Evolutionary conservation across 202 grass and related monocot species (phyloP), one percentile per base, ranked within the genome.

Genomic region (Carex sylvatica): DNA sequence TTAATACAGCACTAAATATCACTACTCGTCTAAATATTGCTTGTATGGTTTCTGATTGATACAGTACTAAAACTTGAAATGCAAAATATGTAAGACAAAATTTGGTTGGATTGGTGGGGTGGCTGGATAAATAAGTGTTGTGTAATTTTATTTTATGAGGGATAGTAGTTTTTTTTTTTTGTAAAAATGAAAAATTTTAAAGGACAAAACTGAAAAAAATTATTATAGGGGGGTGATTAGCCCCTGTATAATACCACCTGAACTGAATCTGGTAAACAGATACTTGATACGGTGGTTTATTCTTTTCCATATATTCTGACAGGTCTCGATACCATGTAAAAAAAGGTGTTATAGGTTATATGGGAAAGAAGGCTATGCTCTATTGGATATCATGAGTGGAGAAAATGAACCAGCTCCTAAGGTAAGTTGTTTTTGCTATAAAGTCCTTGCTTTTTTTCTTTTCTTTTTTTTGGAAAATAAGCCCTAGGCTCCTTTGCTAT

Each of bases 351-450:
- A 90, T 73, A 84, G 88, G 12, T 74, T 90, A 62, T 90, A 90
- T 82, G 88, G 88, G 73, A 90, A 61, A 84, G 81, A 87, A 87
- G 90, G 84, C 22, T 98, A 90, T 30, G 88, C 92, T 7, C 87
- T 98, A 79, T 89, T 98, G 86, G 95, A 98, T 93, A 88, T 98
- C 86, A 94, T 98, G 90, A 93, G 90, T 0, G 90, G 95, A 74
- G 87, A 93, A 89, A 89, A 91, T 31, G 92, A 94, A 84, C 88
- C 87, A 60, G 54, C 84, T 74, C 95, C 92, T 72, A 98, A 98
- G 90, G 95, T 97, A 83, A 46, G 4, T 11, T 67, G 2, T n/a
- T 67, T 22, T 70, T 70, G 9, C 38, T 70, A 70, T 42, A 12
- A 69, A 40, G 38, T 47, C 38, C n/a, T 2, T 70, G 7, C 38